phyloP scores from a whole-genome alignment of 1,284 basidiomycete genomes.

The Ustilago xerochloae region DNA sequence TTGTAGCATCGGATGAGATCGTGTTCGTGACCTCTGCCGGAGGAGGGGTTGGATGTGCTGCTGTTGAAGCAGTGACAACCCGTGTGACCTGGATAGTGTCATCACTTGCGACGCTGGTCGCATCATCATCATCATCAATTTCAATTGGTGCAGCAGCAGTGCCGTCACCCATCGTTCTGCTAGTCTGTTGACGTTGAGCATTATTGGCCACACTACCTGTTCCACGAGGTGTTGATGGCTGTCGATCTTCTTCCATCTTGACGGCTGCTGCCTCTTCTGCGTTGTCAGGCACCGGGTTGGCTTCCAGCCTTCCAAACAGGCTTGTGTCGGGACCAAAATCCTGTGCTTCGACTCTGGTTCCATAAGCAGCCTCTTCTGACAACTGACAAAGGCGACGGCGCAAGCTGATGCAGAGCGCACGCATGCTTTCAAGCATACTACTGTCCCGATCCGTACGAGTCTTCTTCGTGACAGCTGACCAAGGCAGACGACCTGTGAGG shows the following conservation, averaged over 20 bases:
- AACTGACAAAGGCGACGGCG: conserved; percentile 16
- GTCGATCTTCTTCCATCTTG: background rate
- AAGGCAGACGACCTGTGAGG: conserved; percentile 36
- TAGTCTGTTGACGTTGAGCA: no score
- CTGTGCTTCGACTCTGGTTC: background rate
- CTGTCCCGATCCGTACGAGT: conserved; percentile 15
- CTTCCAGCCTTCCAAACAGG: no score
- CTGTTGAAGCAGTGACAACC: no score
- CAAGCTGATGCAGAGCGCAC: conserved; percentile 10
- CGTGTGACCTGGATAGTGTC: background rate
- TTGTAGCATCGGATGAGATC: background rate
- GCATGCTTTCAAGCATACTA: conserved; percentile 22
- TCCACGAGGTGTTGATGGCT: no score
- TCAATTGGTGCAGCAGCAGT: conserved; percentile 2
- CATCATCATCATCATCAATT: conserved; percentile 1
- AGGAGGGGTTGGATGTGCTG: no score
- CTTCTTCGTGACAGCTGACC: conserved; percentile 17
- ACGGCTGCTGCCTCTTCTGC: background rate
- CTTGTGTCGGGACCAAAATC: no score
- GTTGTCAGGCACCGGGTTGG: background rate
- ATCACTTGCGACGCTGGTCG: conserved; percentile 2
- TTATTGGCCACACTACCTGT: no score
- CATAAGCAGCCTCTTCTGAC: conserved; percentile 19
- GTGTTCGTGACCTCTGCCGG: no score
- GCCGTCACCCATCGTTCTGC: background rate